phyloP scores from a whole-genome alignment of 2,329 filamentous ascomycete genomes.

The Venturia effusa region DNA sequence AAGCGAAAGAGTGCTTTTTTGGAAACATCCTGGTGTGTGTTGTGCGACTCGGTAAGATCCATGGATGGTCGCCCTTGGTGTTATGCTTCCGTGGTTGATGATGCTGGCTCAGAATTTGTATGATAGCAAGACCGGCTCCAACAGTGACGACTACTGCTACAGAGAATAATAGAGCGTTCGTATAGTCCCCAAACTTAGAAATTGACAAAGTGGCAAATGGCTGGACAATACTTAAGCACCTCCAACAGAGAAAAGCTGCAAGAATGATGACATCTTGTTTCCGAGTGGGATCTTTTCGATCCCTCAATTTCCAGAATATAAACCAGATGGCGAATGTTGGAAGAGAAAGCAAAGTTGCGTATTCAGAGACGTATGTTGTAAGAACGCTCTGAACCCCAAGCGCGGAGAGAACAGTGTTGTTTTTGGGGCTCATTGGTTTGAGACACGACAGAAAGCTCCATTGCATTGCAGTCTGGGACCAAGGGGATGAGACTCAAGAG shows the following conservation, averaged over 20 bases:
- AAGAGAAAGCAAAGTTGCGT: not conserved
- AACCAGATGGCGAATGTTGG: not conserved
- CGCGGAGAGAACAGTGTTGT: not conserved
- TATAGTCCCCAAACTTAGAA: not conserved
- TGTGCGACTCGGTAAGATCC: constrained; percentile 55
- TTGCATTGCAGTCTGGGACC: not conserved
- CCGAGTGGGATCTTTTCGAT: not conserved
- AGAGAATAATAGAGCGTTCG: not conserved
- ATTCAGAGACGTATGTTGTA: not conserved
- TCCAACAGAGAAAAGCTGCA: not conserved
- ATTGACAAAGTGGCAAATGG: not conserved
- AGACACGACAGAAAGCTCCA: not conserved
- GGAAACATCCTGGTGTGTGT: constrained; percentile 58
- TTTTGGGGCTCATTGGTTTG: not conserved
- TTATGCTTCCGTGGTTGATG: not conserved
- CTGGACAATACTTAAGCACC: not conserved
- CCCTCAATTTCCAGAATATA: not conserved
- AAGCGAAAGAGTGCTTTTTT: constrained; percentile 55
- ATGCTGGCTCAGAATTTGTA: not conserved
- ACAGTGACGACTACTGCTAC: not conserved
- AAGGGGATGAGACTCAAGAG: not conserved
- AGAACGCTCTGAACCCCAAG: not conserved
- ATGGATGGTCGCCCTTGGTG: constrained; percentile 12
- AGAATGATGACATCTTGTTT: not conserved
- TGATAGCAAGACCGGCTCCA: not conserved